A percentile compares a stretch with the other conserved stretches of the same genome.
These are phyloP conservation scores for Diaporthe sp. DNA, from an alignment of 2,329 filamentous ascomycete genomes.

Conservation along the genomic window DNA sequence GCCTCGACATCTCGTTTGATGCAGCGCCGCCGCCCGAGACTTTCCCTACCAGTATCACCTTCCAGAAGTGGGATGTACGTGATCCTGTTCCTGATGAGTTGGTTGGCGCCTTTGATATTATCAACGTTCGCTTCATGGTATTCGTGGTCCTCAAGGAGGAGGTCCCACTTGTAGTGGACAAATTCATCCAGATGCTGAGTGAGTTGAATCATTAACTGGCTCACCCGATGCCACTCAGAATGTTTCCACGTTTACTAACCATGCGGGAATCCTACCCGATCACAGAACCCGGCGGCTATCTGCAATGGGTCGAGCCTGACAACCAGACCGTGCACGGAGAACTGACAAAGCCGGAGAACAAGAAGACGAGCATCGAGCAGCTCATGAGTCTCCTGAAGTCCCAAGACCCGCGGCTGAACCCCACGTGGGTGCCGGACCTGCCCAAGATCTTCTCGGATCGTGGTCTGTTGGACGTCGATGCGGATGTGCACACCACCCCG, in stretches of 20 bases:
- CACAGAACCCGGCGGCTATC: conserved; percentile 13
- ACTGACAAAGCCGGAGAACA: not conserved
- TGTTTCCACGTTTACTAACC: not conserved
- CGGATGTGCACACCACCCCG: not conserved
- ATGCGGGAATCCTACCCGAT: not conserved
- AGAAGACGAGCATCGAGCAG: not conserved
- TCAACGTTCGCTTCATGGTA: not conserved
- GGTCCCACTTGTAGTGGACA: not conserved
- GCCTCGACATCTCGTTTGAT: not conserved
- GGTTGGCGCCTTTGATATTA: not conserved
- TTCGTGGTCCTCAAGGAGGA: not conserved
- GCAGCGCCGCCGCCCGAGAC: not conserved
- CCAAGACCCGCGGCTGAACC: conserved; percentile 5
- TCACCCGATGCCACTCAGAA: not conserved
- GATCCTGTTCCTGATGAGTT: not conserved
- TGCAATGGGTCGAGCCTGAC: conserved; percentile 27
- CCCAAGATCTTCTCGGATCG: not conserved
- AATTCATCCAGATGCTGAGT: conserved; percentile 6
- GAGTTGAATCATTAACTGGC: not conserved
- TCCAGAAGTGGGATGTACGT: not conserved
- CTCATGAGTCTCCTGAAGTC: not conserved
- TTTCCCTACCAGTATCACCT: not conserved
- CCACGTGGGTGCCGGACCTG: not conserved
- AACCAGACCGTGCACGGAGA: not conserved
- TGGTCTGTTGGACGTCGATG: not conserved